Evolutionary conservation across 768 basidiomycete species (phyloP).

Genomic region (Myochromella boudieri): DNA sequence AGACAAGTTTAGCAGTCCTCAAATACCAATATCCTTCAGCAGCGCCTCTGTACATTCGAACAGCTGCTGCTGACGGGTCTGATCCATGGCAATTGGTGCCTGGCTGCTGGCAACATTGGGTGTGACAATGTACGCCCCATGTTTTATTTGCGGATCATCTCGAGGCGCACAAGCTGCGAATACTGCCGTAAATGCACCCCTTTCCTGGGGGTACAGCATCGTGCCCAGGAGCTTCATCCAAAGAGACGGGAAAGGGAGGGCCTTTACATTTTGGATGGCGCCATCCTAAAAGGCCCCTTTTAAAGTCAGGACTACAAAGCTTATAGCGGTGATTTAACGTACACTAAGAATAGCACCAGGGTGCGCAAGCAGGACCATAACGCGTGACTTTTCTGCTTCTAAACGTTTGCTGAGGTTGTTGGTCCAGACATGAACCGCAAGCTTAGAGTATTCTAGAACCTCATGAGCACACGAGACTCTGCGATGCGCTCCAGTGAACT

Average conservation of each 20-base stretch:
- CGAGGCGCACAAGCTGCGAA: neutral
- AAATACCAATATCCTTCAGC: neutral
- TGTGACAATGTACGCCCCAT: neutral
- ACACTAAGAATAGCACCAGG: slow-evolving; percentile 1
- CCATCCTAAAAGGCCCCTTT: neutral
- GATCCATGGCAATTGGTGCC: neutral
- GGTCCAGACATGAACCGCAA: neutral
- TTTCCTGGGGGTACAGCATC: neutral
- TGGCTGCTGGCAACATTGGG: neutral
- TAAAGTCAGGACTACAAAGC: no score
- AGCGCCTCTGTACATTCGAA: neutral
- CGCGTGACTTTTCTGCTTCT: neutral
- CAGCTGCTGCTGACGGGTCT: neutral
- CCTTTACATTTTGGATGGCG: neutral
- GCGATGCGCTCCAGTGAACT: no score
- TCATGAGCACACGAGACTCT: no score
- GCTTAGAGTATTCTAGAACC: neutral
- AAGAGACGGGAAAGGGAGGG: neutral
- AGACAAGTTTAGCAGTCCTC: no score
- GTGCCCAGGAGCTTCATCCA: neutral
- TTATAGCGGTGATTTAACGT: no score
- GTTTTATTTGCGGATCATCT: neutral
- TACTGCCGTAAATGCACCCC: neutral
- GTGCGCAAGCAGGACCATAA: neutral
- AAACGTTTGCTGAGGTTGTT: neutral